Evolutionary conservation across 495 filamentous ascomycete species (phyloP).

Genomic region (Neurospora sublineolata): DNA sequence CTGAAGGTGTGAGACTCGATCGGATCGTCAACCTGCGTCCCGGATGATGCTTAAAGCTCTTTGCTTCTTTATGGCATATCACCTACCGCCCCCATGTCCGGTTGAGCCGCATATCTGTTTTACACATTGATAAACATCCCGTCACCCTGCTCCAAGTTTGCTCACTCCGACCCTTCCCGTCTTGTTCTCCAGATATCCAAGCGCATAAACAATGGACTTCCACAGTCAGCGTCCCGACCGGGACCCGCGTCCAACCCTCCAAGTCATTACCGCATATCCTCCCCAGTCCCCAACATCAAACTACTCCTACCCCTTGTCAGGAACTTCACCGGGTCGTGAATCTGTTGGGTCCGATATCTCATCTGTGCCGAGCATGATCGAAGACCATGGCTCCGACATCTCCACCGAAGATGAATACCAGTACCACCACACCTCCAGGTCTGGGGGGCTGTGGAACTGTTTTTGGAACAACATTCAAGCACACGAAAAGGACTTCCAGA

Average conservation of each 20-base stretch:
- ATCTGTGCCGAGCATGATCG: constrained; percentile 18
- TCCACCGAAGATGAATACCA: constrained; percentile 20
- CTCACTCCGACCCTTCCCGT: not conserved
- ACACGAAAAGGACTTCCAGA: not conserved
- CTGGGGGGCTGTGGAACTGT: constrained; percentile 14
- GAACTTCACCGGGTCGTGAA: constrained; percentile 1
- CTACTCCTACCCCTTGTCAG: not conserved
- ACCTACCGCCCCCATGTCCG: not conserved
- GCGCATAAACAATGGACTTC: not conserved
- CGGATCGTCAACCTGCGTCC: constrained; percentile 45
- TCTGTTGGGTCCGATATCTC: constrained; percentile 15
- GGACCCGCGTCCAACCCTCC: not conserved
- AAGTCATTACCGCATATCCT: not conserved
- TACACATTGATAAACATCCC: not conserved
- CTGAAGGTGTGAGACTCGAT: constrained; percentile 23
- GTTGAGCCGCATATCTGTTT: not conserved
- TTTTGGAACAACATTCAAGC: constrained; percentile 8
- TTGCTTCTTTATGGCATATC: not conserved
- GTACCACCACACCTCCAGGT: constrained; percentile 1
- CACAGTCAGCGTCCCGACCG: not conserved
- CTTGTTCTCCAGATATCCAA: not conserved
- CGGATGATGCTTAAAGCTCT: constrained; percentile 14
- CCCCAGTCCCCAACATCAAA: not conserved
- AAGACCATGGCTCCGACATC: constrained; percentile 21
- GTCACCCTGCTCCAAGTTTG: not conserved